Evolutionary conservation across 148 eudicot genomes (phyloP), one percentile per base, ranked within the genome.

Genomic region (Suaeda aralocaspica): DNA sequence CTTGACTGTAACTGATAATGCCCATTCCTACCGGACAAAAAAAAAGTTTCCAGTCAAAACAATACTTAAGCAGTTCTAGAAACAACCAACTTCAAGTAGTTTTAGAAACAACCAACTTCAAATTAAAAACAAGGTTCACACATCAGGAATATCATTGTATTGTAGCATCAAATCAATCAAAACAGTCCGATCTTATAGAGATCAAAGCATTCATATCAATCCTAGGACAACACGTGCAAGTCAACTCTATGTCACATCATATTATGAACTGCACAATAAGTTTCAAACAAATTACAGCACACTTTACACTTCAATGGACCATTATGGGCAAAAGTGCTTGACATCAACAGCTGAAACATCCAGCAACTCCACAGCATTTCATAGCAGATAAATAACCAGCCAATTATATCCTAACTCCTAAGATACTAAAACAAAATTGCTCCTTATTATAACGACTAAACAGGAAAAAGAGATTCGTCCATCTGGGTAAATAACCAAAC

Each of bases 1-100:
- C 91, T 84, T 34, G 94, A 86, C 61, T 84, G 99, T 63, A 95
- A 87, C 78, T 81, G 86, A 85, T 84, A 91, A 45, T 89, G 93
- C 7, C 99, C 99, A 76, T 76, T 91, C 81, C 99, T 95, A 74
- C 73, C 77, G 71, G 67, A 22, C 48, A 74, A 68, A 52, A 58
- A 56, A 18, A 29, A 78, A 13, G 30, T 26, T 25, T 36, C 48
- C 31, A 18, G 15, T 62, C 28, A 34, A 30, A 59, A 34, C 44
- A 42, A 30, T 57, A 67, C 21, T 45, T 28, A 9, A 56, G 33
- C n/a, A 19, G 6, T 15, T 53, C 10, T 15, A 16, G 2, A 34
- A 45, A 25, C 30, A 33, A 42, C 29, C 29, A 34, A 16, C 28
- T 16, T 55, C 59, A 64, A 46, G 28, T 59, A 19, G 6, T 15